Evolutionary conservation across 768 basidiomycete species (phyloP).

Genomic region (Auriscalpium orientale): DNA sequence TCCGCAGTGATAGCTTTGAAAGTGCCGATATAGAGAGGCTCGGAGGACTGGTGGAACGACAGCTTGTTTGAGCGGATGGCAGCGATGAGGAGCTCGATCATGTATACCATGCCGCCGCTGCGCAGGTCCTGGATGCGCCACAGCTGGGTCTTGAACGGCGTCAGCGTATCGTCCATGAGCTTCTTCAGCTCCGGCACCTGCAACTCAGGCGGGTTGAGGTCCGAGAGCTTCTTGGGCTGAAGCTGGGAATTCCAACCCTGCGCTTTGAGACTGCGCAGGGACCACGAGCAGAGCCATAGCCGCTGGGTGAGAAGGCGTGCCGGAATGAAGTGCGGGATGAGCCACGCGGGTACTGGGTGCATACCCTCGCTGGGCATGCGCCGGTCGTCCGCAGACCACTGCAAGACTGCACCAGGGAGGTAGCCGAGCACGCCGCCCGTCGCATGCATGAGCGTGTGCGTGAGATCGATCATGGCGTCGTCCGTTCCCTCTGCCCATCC

Average conservation of each 20-base stretch:
- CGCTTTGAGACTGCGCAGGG: slow-evolving; percentile 1
- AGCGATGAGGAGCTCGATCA: slow-evolving; percentile 4
- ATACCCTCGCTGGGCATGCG: background rate
- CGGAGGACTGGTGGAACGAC: background rate
- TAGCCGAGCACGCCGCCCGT: background rate
- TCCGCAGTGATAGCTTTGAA: slow-evolving; percentile 1
- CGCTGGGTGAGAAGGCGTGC: slow-evolving; percentile 2
- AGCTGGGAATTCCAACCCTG: background rate
- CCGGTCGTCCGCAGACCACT: slow-evolving; percentile 2
- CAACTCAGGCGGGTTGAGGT: slow-evolving; percentile 4
- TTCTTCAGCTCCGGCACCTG: background rate
- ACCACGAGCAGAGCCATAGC: slow-evolving; percentile 4
- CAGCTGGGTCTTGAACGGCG: slow-evolving; percentile 1
- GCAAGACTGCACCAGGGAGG: background rate
- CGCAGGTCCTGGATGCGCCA: background rate
- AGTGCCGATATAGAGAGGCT: slow-evolving; percentile 4
- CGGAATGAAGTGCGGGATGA: slow-evolving; percentile 8
- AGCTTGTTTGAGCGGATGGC: slow-evolving; percentile 1
- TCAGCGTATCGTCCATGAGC: background rate
- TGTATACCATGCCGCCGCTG: slow-evolving; percentile 5
- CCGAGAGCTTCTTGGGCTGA: slow-evolving; percentile 1
- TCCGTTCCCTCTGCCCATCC: slow-evolving; percentile 4
- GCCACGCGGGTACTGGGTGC: background rate
- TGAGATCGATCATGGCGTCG: background rate
- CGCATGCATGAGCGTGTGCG: background rate